Percentiles rank a stretch among this genome's conserved stretches.
These are phyloP conservation scores for Macrophomina phaseolina DNA, from an alignment of 2,329 filamentous ascomycete genomes.

Conservation along the genomic window DNA sequence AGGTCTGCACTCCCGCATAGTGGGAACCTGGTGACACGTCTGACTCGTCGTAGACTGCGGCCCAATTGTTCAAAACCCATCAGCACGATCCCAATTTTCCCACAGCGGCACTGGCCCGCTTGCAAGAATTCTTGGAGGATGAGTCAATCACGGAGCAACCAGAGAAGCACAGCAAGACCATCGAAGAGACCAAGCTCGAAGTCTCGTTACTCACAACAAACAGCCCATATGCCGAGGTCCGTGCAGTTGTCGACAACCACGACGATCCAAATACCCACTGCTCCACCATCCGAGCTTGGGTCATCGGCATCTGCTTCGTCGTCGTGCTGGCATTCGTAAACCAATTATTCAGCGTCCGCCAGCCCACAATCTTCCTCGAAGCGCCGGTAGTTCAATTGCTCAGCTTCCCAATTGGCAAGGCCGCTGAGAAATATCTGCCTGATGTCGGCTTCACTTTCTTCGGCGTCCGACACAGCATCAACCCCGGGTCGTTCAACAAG, in stretches of 20 bases:
- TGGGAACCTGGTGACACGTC: not conserved
- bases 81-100: conserved; percentile 58
- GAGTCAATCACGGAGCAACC: conserved; percentile 53
- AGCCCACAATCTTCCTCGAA: conserved; percentile 66
- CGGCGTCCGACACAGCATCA: conserved; percentile 24
- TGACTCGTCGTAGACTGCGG: not conserved
- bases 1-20: not conserved
- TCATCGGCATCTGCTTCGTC: conserved; percentile 53
- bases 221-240: conserved; percentile 30
- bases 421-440: conserved; percentile 26
- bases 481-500: conserved; percentile 30
- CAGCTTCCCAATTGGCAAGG: conserved; percentile 59
- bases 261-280: conserved; percentile 34
- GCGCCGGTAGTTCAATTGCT: conserved; percentile 68
- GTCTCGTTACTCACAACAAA: conserved; percentile 57
- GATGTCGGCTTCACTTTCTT: conserved; percentile 27
- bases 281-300: conserved; percentile 52
- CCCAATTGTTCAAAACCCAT: conserved; percentile 50
- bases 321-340: conserved; percentile 56
- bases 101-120: conserved; percentile 46
- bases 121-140: conserved; percentile 51
- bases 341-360: conserved; percentile 67
- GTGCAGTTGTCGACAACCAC: conserved; percentile 29
- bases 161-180: conserved; percentile 55
- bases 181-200: conserved; percentile 62